Base-by-base conservation (phyloP, 2,329 filamentous ascomycete species). In the Septoria petroselini region DNA sequence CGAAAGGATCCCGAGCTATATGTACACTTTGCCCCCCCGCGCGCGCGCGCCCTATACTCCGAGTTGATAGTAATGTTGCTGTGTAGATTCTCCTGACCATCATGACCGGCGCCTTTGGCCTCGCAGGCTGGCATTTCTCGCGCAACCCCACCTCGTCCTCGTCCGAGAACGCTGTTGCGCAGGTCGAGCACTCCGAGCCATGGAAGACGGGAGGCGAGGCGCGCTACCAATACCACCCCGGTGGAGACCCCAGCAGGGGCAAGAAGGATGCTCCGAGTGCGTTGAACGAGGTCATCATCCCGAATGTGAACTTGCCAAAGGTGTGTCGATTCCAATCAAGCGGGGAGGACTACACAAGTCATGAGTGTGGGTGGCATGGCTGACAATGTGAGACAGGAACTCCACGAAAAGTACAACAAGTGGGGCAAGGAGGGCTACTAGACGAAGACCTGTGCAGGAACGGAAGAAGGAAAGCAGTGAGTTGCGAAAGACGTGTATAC, bases 391-490 rank as follows among this genome's bases (percentile, higher is more conserved):
- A 34, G 30, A 50, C 65, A 94, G 88, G 80, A 85, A 66, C 82
- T 96, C 59, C 93, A 98, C 76, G 93, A 98, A 64, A 86, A 86
- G 77, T 97, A 86, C 83, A 98, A 98, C 87, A 98, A 98, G 81
- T 97, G 88, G 83, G 93, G 93, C 73, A 97, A 97, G 83, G 93
- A 97, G 62, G 91, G 89, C 63, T 97, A 86, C 75, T 88, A 66
- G 58, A 61, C 27, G 41, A 8, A 18, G 17, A 12, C 31, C n/a
- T n/a, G 12, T 34, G 31, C 31, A 34, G 31, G 31, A 17, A 41
- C 12, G 2, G 38, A 14, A 27, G 14, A 19, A 35, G 11, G 19
- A 33, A 14, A 23, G 30, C 19, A 40, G 38, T 21, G 25, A 7
- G 30, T n/a, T 4, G 18, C 7, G 30, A 27, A n/a, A n/a, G 25